Percentiles rank a stretch among this genome's conserved stretches.
These are phyloP conservation scores for Thermomyces lanuginosus DNA, from an alignment of 2,329 filamentous ascomycete genomes.

Conservation along the genomic window DNA sequence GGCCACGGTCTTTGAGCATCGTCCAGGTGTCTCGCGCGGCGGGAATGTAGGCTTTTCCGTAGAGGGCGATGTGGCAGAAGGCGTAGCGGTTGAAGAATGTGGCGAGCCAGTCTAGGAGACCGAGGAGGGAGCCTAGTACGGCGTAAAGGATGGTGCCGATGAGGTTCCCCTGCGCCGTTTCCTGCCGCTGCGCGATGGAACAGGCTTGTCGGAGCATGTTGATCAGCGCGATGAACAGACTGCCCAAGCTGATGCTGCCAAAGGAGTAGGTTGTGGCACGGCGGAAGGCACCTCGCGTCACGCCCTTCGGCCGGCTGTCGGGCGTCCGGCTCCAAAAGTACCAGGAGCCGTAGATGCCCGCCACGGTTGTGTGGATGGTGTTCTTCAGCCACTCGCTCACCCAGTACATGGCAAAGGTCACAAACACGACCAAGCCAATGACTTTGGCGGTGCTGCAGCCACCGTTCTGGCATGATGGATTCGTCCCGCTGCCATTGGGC, in stretches of 20 bases:
- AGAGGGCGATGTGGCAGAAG: slow-evolving; percentile 82
- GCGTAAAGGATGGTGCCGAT: slow-evolving; percentile 53
- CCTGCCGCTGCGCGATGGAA: slow-evolving; percentile 55
- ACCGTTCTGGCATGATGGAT: slow-evolving; percentile 40
- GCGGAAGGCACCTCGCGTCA: slow-evolving; percentile 68
- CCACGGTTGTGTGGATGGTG: slow-evolving; percentile 73
- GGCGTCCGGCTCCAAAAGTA: slow-evolving; percentile 57
- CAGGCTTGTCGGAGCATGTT: slow-evolving; percentile 70
- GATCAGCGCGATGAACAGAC: slow-evolving; percentile 70
- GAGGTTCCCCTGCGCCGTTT: slow-evolving; percentile 51
- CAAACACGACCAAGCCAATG: slow-evolving; percentile 68
- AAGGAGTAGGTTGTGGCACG: slow-evolving; percentile 81
- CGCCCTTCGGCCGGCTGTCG: slow-evolving; percentile 53
- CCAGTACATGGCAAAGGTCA: slow-evolving; percentile 90
- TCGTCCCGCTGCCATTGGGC: slow-evolving; percentile 33
- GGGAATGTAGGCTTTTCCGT: slow-evolving; percentile 72
- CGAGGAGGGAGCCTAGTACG: slow-evolving; percentile 58
- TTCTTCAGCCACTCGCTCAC: slow-evolving; percentile 88
- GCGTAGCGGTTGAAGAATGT: slow-evolving; percentile 84
- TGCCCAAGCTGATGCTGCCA: slow-evolving; percentile 76
- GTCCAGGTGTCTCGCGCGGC: slow-evolving; percentile 81
- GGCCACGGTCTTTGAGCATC: slow-evolving; percentile 81
- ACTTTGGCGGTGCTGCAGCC: slow-evolving; percentile 61
- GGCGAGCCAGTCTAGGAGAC: slow-evolving; percentile 67
- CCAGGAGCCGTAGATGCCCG: slow-evolving; percentile 83